Evolutionary conservation across 192 early-diverging fungal genomes (phyloP), one percentile per base, ranked within the genome.

Genomic region (Funneliformis mosseae): DNA sequence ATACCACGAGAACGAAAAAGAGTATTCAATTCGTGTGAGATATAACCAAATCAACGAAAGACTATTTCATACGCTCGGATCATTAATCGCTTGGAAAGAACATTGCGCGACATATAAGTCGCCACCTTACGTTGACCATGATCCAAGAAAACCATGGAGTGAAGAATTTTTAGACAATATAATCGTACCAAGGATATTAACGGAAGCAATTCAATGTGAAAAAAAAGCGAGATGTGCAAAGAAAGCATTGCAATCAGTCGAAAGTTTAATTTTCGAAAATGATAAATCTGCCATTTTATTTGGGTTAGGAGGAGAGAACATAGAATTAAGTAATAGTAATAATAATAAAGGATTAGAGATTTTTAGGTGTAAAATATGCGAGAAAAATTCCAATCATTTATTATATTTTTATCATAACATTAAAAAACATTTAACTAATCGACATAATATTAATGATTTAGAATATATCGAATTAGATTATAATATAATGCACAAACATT

Each of bases 11-110:
- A 33, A 33, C 1, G 64, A 67, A 5, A 67, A 33, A 27, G 16
- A 38, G 33, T 5, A 33, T 33, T 33, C 33, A 27, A 67, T 67
- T 38, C 64, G 27, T 33, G 6, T 33, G 5, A 27, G 27, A 7
- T 67, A 38, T 67, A 38, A 67, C 33, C 64, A 67, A 67, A 67
- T 67, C 18, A 9, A 67, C 16, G 7, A 67, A 67, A 67, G n/a
- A 27, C 33, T 67, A 8, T 27, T 67, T 3, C 16, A 9, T 16
- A 33, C 27, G 1, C 12, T 33, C 16, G 5, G 64, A 38, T 10
- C 28, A 12, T 27, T 33, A 33, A 21, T 23, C 7, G 0, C 38
- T 67, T 67, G 64, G 64, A 67, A 33, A 16, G 5, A 2, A 38
- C 18, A 67, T 67, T 67, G 64, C 3, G 12, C 21, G 25, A 67